Base-by-base conservation (phyloP, 208 protist genomes). In the Naegleria fowleri region DNA sequence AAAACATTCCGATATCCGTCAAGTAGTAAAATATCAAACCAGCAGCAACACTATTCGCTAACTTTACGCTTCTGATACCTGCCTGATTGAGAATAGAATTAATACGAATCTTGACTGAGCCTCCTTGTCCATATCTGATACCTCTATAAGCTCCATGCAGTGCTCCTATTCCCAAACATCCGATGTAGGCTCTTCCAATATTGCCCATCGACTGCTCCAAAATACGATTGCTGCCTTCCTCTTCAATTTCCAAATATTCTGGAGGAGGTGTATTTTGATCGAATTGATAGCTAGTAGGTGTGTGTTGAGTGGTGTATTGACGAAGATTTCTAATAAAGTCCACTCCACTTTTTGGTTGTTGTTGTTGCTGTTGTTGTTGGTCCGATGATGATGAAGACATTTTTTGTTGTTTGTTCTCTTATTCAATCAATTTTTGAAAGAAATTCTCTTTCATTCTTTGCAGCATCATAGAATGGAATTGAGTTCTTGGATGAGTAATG, bases 171-270 rank as follows among this genome's bases (percentile, higher is more conserved):
- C 67, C 67, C 29, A 79, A 79, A 7, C 3, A 79, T 36, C 67
- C 67, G 7, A 79, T 79, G 36, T 79, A 79, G 7, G 25, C 67
- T 36, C 16, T 25, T 36, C 67, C 67, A 13, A 79, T n/a, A 79
- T 36, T 25, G n/a, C 6, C 9, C 67, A 79, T 79, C 0, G 67
- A 29, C 9, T 36, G 19, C 36, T 79, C 67, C 29, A 79, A 79
- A 79, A 79, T 36, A 36, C 67, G 19, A 79, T 36, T 79, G 9
- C 25, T 79, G 1, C 25, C 67, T 79, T 79, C 25, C n/a, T 79
- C 67, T 36, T 79, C 67, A 36, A 79, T 11, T 79, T 79, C 67
- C n/a, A 79, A 79, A 79, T 79, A 79, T 79, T 79, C 67, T 79
- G 67, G 67, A 36, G 67, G 67, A 36, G 67, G 67, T 36, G 67